A percentile compares a stretch with the other conserved stretches of the same genome.
These are phyloP conservation scores for Thermoascus crustaceus DNA, from an alignment of 2,329 filamentous ascomycete genomes.

Conservation along the genomic window DNA sequence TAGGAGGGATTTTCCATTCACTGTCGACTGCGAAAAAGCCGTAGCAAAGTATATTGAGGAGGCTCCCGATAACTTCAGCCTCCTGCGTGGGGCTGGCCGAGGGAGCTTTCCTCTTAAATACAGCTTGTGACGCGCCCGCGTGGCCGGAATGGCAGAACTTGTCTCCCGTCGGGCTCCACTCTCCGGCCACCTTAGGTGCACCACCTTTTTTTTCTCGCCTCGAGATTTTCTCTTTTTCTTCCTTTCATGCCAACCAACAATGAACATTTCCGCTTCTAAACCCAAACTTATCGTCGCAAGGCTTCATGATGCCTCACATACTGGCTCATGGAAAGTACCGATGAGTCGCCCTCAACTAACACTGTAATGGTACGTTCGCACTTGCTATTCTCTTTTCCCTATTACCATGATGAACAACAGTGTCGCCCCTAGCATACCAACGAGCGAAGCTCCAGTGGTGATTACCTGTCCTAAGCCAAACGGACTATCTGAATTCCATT, in stretches of 20 bases:
- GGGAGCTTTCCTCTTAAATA: constrained; percentile 2
- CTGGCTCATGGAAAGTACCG: too few relatives aligned
- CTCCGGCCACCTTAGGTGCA: constrained; percentile 1
- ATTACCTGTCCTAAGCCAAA: constrained; percentile 57
- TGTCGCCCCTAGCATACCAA: constrained; percentile 58
- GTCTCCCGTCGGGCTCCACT: constrained; percentile 9
- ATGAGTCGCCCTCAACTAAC: too few relatives aligned
- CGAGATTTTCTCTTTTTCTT: constrained; percentile 6
- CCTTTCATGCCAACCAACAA: constrained; percentile 11
- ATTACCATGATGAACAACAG: constrained; percentile 48
- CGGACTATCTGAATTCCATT: constrained; percentile 45
- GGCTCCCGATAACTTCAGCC: background rate
- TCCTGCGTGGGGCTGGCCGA: constrained; percentile 14
- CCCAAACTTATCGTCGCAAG: too few relatives aligned
- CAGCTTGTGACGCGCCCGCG: constrained; percentile 5
- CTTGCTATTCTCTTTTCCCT: constrained; percentile 8
- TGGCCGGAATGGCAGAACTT: constrained; percentile 10
- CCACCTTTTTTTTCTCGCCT: constrained; percentile 9
- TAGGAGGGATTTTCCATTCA: background rate
- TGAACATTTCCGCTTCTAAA: constrained; percentile 4
- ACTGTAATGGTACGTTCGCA: constrained; percentile 19
- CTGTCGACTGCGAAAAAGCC: too few relatives aligned
- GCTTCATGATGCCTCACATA: too few relatives aligned
- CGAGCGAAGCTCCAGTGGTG: constrained; percentile 41
- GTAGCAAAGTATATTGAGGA: background rate